Conservation (phyloP, 2,329 filamentous ascomycete genomes). For the Phialophora tarda region DNA sequence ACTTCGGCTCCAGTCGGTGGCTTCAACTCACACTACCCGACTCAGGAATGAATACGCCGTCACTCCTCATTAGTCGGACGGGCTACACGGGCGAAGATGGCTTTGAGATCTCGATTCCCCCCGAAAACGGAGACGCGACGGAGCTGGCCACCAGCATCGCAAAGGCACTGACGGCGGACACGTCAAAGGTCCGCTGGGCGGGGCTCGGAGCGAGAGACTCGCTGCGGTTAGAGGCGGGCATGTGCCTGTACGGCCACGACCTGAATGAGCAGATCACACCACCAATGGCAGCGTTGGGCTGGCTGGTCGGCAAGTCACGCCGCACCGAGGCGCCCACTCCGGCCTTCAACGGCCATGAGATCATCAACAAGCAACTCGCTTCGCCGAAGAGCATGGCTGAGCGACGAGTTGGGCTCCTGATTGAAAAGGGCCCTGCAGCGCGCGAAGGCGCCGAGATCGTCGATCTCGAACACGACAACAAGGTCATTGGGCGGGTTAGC, state of each 20-base stretch:
- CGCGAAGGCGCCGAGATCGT: constrained; percentile 86
- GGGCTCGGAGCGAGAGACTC: constrained; percentile 91
- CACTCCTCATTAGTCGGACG: constrained; percentile 79
- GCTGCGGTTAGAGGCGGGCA: constrained; percentile 90
- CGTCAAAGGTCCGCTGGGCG: constrained; percentile 75
- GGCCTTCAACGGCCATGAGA: constrained; percentile 83
- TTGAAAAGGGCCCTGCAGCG: constrained; percentile 81
- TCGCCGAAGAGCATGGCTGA: constrained; percentile 67
- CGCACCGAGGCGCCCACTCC: constrained; percentile 59
- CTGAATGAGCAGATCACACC: constrained; percentile 78
- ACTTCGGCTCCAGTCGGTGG: constrained; percentile 78
- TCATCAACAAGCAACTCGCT: constrained; percentile 74
- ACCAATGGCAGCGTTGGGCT: constrained; percentile 69
- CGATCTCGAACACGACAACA: constrained; percentile 56
- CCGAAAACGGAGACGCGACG: constrained; percentile 63
- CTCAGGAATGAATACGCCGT: constrained; percentile 57
- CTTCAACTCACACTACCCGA: constrained; percentile 67
- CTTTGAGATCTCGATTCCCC: constrained; percentile 89
- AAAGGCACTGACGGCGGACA: constrained; percentile 69
- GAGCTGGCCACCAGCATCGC: constrained; percentile 60
- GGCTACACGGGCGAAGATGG: constrained; percentile 98
- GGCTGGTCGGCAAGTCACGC: constrained; percentile 84
- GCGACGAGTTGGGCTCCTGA: constrained; percentile 78
- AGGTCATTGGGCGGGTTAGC: constrained; percentile 79
- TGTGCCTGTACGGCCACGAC: constrained; percentile 99